Evolutionary conservation across 2,329 filamentous ascomycete genomes (phyloP).

Genomic region (Scopulariopsis brevicaulis): DNA sequence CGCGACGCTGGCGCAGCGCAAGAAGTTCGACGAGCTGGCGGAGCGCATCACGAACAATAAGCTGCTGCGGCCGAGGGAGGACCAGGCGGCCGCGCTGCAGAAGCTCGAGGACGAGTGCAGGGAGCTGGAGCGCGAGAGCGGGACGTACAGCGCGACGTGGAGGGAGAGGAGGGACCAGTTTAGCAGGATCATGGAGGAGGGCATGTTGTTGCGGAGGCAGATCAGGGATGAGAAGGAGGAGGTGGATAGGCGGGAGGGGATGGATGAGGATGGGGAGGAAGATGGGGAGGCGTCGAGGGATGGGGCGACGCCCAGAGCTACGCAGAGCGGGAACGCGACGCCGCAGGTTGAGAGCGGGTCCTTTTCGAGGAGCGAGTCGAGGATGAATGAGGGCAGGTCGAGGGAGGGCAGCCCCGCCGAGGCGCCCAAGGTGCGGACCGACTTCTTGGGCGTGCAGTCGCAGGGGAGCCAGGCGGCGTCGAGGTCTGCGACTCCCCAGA

Average conservation of each 20-base stretch:
- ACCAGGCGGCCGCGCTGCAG: conserved; percentile 64
- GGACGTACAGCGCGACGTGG: conserved; percentile 75
- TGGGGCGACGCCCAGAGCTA: conserved; percentile 38
- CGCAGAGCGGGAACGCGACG: conserved; percentile 24
- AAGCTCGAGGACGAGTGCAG: conserved; percentile 84
- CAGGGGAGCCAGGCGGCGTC: conserved; percentile 18
- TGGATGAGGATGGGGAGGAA: conserved; percentile 58
- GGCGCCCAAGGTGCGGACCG: conserved; percentile 8
- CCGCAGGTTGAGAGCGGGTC: conserved; percentile 3
- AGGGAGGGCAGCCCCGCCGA: conserved; percentile 19
- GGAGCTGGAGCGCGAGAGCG: conserved; percentile 75
- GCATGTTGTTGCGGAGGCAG: conserved; percentile 70
- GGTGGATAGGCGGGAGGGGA: conserved; percentile 76
- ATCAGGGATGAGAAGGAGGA: conserved; percentile 95
- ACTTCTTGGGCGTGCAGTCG: conserved; percentile 4
- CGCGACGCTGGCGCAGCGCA: conserved; percentile 63
- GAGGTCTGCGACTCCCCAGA: conserved; percentile 16
- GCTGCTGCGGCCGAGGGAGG: conserved; percentile 70
- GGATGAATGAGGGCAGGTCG: conserved; percentile 6
- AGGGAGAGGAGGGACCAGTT: conserved; percentile 77
- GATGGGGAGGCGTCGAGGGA: conserved; percentile 33
- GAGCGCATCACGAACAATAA: conserved; percentile 72
- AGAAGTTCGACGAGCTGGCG: conserved; percentile 78
- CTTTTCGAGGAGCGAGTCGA: neutral
- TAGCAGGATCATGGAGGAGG: conserved; percentile 79